Evolutionary conservation across 768 basidiomycete species (phyloP), one percentile per base, ranked within the genome.

Genomic region (Naematelia encephala): DNA sequence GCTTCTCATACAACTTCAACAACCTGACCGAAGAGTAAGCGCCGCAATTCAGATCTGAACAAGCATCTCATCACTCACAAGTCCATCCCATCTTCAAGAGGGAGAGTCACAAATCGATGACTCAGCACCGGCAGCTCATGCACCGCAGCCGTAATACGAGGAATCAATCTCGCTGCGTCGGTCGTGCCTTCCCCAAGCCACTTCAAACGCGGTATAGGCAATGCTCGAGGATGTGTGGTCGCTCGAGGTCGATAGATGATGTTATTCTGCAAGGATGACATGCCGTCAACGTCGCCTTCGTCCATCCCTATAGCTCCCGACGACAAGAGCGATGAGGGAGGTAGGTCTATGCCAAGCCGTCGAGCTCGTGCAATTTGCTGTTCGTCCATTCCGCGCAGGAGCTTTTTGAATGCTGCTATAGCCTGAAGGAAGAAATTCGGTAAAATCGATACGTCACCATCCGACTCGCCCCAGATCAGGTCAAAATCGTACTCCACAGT

Each of bases 11-110:
- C 49, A 74, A 30, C 53, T 65, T 69, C 47, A 74, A 50, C 44
- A 74, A 53, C 16, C 70, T 72, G 49, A 19, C 13, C 5, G 5
- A n/a, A 28, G 12, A 48, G 50, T 63, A 56, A 60, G 54, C 14
- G 26, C 10, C 51, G 8, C 11, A 14, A 52, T 27, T 12, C 19
- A 5, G 10, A 11, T 21, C 27, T 48, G 11, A 42, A 73, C n/a
- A n/a, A n/a, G n/a, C n/a, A n/a, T n/a, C n/a, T n/a, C n/a, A n/a
- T n/a, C n/a, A n/a, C 74, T 68, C 54, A 75, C 73, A 73, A n/a
- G 57, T 75, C 69, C 76, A 77, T 77, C 10, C 67, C 70, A 23
- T 72, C 65, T 51, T 77, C 76, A 47, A 77, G 54, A 13, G 65
- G 53, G 16, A 58, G 51, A 0, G 68, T 70, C 2, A 72, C 67